Evolutionary conservation across 768 basidiomycete species (phyloP).

Genomic region (Mycena galopus): DNA sequence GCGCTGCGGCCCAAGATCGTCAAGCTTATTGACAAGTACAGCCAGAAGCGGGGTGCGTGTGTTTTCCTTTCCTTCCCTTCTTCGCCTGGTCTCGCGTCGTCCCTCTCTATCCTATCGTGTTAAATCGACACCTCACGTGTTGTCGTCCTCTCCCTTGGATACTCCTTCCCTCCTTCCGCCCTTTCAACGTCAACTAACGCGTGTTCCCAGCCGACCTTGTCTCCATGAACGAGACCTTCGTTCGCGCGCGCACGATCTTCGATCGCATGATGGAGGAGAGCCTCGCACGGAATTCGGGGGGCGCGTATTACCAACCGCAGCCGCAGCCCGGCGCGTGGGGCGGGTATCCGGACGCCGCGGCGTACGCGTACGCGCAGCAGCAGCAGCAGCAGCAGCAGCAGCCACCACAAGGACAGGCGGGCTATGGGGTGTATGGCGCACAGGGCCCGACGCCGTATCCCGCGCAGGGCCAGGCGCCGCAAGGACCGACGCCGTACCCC

Average conservation of each 20-base stretch:
- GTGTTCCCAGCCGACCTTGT: constrained; percentile 83
- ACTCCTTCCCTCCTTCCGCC: no score
- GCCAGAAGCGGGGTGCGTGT: constrained; percentile 80
- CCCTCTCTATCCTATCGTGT: no score
- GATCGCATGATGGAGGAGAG: constrained; percentile 96
- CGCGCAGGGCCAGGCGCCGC: constrained; percentile 42
- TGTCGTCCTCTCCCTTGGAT: no score
- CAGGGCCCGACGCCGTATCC: constrained; percentile 50
- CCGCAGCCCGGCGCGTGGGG: constrained; percentile 16
- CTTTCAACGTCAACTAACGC: background rate
- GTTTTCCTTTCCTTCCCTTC: background rate
- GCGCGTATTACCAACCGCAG: constrained; percentile 57
- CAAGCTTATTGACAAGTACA: constrained; percentile 96
- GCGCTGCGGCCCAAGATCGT: constrained; percentile 94
- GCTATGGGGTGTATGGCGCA: constrained; percentile 22
- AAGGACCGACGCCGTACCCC: constrained; percentile 30
- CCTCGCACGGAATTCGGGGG: constrained; percentile 77
- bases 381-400: constrained; percentile 23
- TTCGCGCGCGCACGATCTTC: constrained; percentile 89
- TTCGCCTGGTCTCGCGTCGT: no score
- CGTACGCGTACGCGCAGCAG: constrained; percentile 39
- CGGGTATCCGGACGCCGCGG: constrained; percentile 26
- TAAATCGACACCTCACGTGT: no score
- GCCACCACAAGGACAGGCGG: constrained; percentile 38
- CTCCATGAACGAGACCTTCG: constrained; percentile 94